Base-by-base conservation (phyloP, 768 basidiomycete genomes). In the Hemileccinum impolitum region DNA sequence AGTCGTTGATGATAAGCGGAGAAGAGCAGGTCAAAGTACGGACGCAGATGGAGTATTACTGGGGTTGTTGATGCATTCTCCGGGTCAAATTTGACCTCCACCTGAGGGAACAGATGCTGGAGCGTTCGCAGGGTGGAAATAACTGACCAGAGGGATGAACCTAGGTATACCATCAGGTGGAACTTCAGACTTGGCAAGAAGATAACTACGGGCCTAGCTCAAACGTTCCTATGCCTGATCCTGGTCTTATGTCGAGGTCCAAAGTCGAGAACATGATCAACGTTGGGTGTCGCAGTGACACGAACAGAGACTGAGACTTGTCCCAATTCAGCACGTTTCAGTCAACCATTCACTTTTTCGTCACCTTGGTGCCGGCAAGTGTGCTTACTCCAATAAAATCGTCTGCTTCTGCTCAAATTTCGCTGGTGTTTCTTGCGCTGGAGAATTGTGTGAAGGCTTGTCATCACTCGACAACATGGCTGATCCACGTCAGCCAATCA, bases 11-110 rank as follows among this genome's bases (percentile, higher is more conserved):
- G 77, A 56, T 78, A 78, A 11, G 85, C 82, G 15, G 90, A 89
- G 67, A 92, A 93, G 38, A 93, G 74, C n/a, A 93, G 77, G 63
- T 91, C 88, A 45, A 93, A 73, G 62, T 92, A 86, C 1, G 90
- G 90, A 15, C 84, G 82, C 23, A 91, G 69, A 58, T 91, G 87
- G 0, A 93, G 69, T 58, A 93, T 77, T 19, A 92, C 73, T 2
- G 89, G 88, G 0, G 88, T 86, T 1, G 77, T 82, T 12, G 79
- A 72, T 13, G 86, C 77, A 26, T 82, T 68, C 57, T 88, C 85
- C 25, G 81, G 78, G 61, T 93, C 90, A 56, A 83, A 90, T 69
- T 90, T 90, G 63, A 93, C 74, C 54, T 91, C 87, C 45, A 92
- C 81, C 58, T 88, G 85, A 38, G 90, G 90, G 53, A 88, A 91